Conservation (phyloP, 306 rosid genomes). For the Medicago arabica region DNA sequence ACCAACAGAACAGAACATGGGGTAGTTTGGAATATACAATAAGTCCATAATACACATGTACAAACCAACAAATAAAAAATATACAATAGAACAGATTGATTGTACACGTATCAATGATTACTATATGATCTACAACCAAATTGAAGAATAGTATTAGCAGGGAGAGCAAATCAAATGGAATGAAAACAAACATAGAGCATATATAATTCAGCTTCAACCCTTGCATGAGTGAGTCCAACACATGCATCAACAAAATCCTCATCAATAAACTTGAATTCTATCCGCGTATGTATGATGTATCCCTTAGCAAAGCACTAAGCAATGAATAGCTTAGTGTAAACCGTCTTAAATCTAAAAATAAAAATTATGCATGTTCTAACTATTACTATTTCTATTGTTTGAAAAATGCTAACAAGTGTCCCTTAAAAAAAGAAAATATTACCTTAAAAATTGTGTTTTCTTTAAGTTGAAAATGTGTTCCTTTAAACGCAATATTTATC, state of each 20-base stretch:
- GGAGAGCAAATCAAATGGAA: not conserved
- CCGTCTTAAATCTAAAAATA: too few relatives aligned
- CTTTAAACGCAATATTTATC: too few relatives aligned
- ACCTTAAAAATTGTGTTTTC: too few relatives aligned
- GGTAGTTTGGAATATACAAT: not conserved
- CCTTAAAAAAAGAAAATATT: too few relatives aligned
- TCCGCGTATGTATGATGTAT: too few relatives aligned
- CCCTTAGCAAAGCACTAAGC: slow-evolving; percentile 60
- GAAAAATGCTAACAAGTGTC: too few relatives aligned
- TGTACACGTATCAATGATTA: not conserved
- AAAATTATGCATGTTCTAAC: too few relatives aligned
- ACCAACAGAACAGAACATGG: not conserved
- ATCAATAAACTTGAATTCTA: too few relatives aligned
- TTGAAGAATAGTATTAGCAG: not conserved
- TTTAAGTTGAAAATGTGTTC: too few relatives aligned
- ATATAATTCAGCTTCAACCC: slow-evolving; percentile 67
- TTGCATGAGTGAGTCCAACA: slow-evolving; percentile 71
- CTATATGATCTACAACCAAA: not conserved
- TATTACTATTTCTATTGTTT: too few relatives aligned
- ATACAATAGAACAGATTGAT: not conserved
- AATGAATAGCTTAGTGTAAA: slow-evolving; percentile 61
- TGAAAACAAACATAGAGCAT: not conserved
- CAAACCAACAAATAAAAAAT: not conserved
- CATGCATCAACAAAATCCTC: slow-evolving; percentile 93
- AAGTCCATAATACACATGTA: not conserved